Evolutionary conservation across 768 basidiomycete genomes (phyloP).

Genomic region (Russula sp.): DNA sequence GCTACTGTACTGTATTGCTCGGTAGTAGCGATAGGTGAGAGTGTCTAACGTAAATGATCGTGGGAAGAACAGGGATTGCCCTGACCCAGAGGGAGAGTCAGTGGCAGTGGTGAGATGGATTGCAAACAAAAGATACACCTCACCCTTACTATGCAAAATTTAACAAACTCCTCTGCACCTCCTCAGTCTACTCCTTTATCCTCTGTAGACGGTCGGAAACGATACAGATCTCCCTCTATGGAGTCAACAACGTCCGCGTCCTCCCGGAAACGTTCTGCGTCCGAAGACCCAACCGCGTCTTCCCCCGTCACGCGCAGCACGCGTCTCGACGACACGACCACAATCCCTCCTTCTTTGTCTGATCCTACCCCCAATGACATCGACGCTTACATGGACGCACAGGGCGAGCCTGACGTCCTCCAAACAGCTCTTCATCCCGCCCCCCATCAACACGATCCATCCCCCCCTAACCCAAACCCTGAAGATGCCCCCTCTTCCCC

Average conservation of each 20-base stretch:
- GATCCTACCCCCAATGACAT: slow-evolving; percentile 44
- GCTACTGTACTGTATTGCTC: too few relatives aligned
- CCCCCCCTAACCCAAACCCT: slow-evolving; percentile 7
- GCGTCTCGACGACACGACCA: slow-evolving; percentile 19
- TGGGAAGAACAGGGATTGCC: slow-evolving; percentile 8
- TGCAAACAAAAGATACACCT: not conserved
- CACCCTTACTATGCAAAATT: slow-evolving; percentile 10
- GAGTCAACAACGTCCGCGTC: slow-evolving; percentile 64
- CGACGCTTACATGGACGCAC: slow-evolving; percentile 43
- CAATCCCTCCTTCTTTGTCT: slow-evolving; percentile 15
- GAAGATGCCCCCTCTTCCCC: slow-evolving; percentile 17
- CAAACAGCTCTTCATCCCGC: slow-evolving; percentile 10
- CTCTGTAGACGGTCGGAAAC: slow-evolving; percentile 16
- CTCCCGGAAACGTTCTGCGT: slow-evolving; percentile 74
- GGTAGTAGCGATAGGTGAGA: too few relatives aligned
- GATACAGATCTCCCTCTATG: slow-evolving; percentile 68
- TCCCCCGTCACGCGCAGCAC: slow-evolving; percentile 35
- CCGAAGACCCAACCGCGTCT: slow-evolving; percentile 53
- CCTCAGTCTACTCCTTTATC: slow-evolving; percentile 9
- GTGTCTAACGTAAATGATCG: not conserved
- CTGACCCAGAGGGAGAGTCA: not conserved
- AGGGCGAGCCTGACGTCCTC: slow-evolving; percentile 27
- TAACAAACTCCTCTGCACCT: not conserved
- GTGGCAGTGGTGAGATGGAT: too few relatives aligned
- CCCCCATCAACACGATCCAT: slow-evolving; percentile 2